Conservation (phyloP, 2,329 filamentous ascomycete genomes). For the Pseudogymnoascus sp. region DNA sequence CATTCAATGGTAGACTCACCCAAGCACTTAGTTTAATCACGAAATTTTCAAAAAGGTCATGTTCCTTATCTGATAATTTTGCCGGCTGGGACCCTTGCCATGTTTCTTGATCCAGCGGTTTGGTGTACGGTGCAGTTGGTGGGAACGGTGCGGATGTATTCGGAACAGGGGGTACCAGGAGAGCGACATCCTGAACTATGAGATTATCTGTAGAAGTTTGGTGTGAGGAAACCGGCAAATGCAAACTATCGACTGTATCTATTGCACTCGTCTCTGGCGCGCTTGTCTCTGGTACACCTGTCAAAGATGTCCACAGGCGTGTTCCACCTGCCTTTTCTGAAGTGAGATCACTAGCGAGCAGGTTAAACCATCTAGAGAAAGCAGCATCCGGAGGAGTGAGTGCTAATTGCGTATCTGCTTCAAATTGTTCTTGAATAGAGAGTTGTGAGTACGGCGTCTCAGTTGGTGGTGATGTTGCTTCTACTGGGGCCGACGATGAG, state of each 20-base stretch:
- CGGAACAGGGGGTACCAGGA: not conserved
- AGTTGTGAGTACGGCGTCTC: conserved; percentile 2
- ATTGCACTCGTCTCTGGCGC: conserved; percentile 9
- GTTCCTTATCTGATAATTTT: conserved; percentile 19
- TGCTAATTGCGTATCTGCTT: conserved; percentile 7
- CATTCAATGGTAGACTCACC: conserved; percentile 12
- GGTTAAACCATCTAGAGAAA: conserved; percentile 12
- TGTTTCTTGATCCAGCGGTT: conserved; percentile 13
- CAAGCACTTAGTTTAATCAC: conserved; percentile 20
- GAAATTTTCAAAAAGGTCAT: conserved; percentile 20
- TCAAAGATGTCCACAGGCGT: conserved; percentile 10
- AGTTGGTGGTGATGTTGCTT: not conserved
- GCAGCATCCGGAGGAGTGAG: conserved; percentile 9
- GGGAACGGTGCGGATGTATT: not conserved
- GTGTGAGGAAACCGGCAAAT: not conserved
- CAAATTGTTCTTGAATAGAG: not conserved
- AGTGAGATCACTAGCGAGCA: conserved; percentile 12
- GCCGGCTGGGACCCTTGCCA: conserved; percentile 18
- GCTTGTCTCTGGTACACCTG: conserved; percentile 11
- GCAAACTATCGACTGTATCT: not conserved
- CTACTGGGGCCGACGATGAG: not conserved
- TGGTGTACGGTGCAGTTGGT: conserved; percentile 1
- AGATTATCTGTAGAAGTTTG: not conserved
- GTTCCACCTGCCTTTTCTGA: not conserved
- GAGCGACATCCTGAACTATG: not conserved